Percentiles rank a stretch among this genome's conserved stretches.
These are phyloP conservation scores for Epithemia pelagica DNA, from an alignment of 108 stramenopile species.

Conservation along the genomic window DNA sequence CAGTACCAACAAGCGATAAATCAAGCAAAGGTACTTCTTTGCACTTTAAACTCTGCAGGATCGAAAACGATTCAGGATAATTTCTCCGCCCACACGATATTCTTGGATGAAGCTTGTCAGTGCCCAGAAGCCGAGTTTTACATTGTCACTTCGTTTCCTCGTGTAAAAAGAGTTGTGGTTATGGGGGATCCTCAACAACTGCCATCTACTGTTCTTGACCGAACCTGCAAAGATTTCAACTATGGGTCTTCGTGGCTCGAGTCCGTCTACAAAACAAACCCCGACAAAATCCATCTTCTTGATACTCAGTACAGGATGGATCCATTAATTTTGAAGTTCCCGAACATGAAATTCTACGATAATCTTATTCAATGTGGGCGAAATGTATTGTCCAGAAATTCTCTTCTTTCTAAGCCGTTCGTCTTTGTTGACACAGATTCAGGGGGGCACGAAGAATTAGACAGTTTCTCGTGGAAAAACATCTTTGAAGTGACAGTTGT, in stretches of 20 bases:
- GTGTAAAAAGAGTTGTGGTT: slow-evolving; percentile 40
- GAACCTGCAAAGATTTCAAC: slow-evolving; percentile 27
- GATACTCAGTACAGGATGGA: slow-evolving; percentile 89
- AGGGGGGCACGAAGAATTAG: slow-evolving; percentile 35
- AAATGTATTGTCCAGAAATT: slow-evolving; percentile 27
- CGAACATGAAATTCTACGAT: slow-evolving; percentile 56
- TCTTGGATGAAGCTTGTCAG: slow-evolving; percentile 92
- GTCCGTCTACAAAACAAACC: slow-evolving; percentile 52
- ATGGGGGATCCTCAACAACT: slow-evolving; percentile 88
- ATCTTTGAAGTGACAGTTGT: slow-evolving; percentile 28
- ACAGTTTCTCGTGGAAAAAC: slow-evolving; percentile 26
- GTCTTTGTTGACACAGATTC: slow-evolving; percentile 46
- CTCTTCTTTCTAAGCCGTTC: slow-evolving; percentile 31
- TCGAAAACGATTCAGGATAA: slow-evolving; percentile 28
- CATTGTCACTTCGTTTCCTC: slow-evolving; percentile 66
- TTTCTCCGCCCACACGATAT: slow-evolving; percentile 37
- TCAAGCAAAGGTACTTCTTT: slow-evolving; percentile 5
- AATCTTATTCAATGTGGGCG: slow-evolving; percentile 41
- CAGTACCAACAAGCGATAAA: background rate
- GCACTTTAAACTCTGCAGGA: slow-evolving; percentile 69
- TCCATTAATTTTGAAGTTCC: slow-evolving; percentile 54
- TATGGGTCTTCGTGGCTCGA: slow-evolving; percentile 81
- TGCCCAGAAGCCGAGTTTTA: slow-evolving; percentile 77
- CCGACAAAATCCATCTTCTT: slow-evolving; percentile 63
- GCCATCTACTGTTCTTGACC: slow-evolving; percentile 75